These are phyloP conservation scores for Amanita pallidorosea DNA, from an alignment of 768 basidiomycete genomes.

Conservation along the genomic window DNA sequence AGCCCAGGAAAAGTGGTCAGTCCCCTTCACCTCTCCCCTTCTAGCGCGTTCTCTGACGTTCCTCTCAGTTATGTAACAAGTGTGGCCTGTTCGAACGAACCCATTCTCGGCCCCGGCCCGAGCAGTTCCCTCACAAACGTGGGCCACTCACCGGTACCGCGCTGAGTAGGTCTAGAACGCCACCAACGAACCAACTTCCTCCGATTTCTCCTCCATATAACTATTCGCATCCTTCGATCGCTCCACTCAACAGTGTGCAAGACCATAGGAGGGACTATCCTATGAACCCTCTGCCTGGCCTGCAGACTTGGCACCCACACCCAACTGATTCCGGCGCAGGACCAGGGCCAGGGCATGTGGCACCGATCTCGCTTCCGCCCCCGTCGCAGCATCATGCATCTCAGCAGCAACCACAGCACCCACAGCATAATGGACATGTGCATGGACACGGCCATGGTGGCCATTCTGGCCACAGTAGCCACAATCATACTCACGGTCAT, in stretches of 20 bases:
- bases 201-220: conserved; percentile 40
- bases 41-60: conserved; percentile 10
- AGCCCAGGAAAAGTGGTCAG: conserved; percentile 69
- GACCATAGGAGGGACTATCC: conserved; percentile 7
- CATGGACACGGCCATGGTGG: background rate
- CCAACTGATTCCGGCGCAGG: background rate
- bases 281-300: conserved; percentile 30
- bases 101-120: conserved; percentile 67
- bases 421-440: background rate
- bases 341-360: background rate
- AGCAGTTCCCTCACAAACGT: conserved; percentile 74
- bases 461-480: background rate
- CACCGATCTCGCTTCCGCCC: conserved; percentile 1
- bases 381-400: background rate
- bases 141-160: conserved; percentile 50
- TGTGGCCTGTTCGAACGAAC: conserved; percentile 77
- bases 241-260: conserved; percentile 21
- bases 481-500: background rate
- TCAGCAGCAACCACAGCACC: background rate
- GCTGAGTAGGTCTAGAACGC: conserved; percentile 35
- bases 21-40: conserved; percentile 8
- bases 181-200: conserved; percentile 31
- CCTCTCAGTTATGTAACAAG: conserved; percentile 46
- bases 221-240: conserved; percentile 42
- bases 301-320: conserved; percentile 34